Percentiles rank a stretch among this genome's conserved stretches.
phyloP scores from a whole-genome alignment of 176 grass and related monocot species.

The Paspalum vaginatum region DNA sequence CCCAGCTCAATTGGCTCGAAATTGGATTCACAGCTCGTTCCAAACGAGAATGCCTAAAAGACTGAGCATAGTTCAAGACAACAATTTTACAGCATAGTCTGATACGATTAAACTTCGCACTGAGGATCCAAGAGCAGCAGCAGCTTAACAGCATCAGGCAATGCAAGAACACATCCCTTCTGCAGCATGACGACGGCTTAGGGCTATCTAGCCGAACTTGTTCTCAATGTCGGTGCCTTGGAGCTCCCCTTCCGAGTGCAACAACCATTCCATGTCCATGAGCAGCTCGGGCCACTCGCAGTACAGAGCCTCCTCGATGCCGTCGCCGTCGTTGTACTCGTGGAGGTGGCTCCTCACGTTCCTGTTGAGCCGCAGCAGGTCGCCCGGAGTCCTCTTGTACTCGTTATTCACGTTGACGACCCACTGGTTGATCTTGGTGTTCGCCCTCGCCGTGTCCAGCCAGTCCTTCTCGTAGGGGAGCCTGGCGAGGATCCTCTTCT shows the following conservation, averaged over 20 bases:
- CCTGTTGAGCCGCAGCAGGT: constrained; percentile 5
- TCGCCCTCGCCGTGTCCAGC: background rate
- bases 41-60: too few species aligned
- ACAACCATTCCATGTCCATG: background rate
- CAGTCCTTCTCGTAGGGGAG: background rate
- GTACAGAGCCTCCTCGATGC: background rate
- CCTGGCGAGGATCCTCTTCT: background rate
- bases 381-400: background rate
- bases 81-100: too few species aligned
- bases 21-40: too few species aligned
- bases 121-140: too few species aligned
- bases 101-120: too few species aligned
- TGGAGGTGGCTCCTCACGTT: background rate
- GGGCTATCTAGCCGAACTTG: background rate
- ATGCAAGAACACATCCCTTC: too few species aligned
- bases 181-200: too few species aligned
- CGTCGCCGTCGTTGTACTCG: background rate
- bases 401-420: background rate
- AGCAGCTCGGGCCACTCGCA: background rate
- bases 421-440: background rate
- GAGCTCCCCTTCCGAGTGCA: background rate
- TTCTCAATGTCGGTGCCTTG: background rate
- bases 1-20: too few species aligned
- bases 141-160: too few species aligned
- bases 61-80: too few species aligned